A percentile compares a stretch with the other conserved stretches of the same genome.
Conservation (phyloP, 140 eudicot species). For the Senecio squalidus region DNA sequence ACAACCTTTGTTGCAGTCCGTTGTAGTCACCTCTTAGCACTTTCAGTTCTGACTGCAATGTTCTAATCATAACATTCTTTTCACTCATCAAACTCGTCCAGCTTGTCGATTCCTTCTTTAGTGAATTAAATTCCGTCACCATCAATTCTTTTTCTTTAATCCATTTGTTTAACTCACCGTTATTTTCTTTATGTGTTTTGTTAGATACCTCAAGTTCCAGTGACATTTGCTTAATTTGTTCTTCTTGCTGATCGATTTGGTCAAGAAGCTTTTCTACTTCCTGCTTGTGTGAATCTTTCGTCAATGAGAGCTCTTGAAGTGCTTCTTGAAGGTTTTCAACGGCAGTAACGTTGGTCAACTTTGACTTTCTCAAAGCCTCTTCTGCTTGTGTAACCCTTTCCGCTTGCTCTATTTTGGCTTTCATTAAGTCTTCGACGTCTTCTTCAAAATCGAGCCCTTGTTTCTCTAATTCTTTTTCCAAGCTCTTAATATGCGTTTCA, state of each 20-base stretch:
- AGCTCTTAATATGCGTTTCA: slow-evolving; percentile 48
- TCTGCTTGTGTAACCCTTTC: slow-evolving; percentile 65
- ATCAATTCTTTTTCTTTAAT: slow-evolving; percentile 32
- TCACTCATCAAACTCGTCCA: slow-evolving; percentile 47
- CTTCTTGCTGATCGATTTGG: slow-evolving; percentile 25
- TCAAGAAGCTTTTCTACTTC: slow-evolving; percentile 39
- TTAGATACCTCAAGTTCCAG: slow-evolving; percentile 26
- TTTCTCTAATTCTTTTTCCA: slow-evolving; percentile 65
- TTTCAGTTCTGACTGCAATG: slow-evolving; percentile 56
- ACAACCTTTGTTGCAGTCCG: slow-evolving; percentile 40
- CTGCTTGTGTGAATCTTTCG: slow-evolving; percentile 35
- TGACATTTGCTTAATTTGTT: slow-evolving; percentile 32
- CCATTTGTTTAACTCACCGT: slow-evolving; percentile 5
- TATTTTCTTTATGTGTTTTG: slow-evolving; percentile 7
- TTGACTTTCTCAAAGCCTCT: slow-evolving; percentile 61
- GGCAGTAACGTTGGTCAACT: slow-evolving; percentile 36
- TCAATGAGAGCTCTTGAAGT: slow-evolving; percentile 45
- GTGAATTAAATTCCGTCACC: slow-evolving; percentile 36
- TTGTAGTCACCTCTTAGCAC: slow-evolving; percentile 36
- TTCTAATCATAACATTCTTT: slow-evolving; percentile 42
- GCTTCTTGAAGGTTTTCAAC: slow-evolving; percentile 41
- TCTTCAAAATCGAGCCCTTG: slow-evolving; percentile 63
- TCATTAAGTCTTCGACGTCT: slow-evolving; percentile 47
- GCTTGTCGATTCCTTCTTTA: slow-evolving; percentile 39
- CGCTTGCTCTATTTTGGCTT: slow-evolving; percentile 60